A percentile compares a stretch with the other conserved stretches of the same genome.
Conservation (phyloP, 139 green algal genomes). For the Chlamydomonas sp. region DNA sequence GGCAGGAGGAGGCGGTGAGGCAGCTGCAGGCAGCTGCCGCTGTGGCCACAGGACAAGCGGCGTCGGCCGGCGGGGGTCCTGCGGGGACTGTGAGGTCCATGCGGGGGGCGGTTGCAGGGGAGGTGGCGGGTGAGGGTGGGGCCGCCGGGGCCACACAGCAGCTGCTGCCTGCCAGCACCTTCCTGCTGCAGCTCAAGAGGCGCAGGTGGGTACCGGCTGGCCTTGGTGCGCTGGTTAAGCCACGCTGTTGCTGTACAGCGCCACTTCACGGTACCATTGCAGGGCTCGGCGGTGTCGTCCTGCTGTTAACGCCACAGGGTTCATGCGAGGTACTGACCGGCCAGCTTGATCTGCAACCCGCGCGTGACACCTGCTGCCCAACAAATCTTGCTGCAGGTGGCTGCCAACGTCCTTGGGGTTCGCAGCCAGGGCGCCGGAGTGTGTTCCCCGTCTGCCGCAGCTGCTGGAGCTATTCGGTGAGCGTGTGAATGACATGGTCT, state of each 20-base stretch:
- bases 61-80: not conserved
- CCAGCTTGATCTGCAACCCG: no score
- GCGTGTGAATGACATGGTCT: not conserved
- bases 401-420: not conserved
- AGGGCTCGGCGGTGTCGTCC: no score
- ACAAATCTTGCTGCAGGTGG: conserved; percentile 6
- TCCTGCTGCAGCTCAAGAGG: not conserved
- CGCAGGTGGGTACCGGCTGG: not conserved
- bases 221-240: not conserved
- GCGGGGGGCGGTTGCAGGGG: not conserved
- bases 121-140: not conserved
- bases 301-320: no score
- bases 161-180: conserved; percentile 3
- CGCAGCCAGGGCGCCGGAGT: not conserved
- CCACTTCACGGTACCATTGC: no score
- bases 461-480: conserved; percentile 8
- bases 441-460: not conserved
- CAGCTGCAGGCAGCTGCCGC: not conserved
- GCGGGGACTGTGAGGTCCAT: not conserved
- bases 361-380: not conserved
- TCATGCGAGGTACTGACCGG: no score
- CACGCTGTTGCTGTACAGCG: no score
- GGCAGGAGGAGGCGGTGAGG: not conserved
- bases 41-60: not conserved
- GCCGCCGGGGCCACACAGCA: not conserved